Conservation (phyloP, 305 asterid genomes). For the Lippia alba region DNA sequence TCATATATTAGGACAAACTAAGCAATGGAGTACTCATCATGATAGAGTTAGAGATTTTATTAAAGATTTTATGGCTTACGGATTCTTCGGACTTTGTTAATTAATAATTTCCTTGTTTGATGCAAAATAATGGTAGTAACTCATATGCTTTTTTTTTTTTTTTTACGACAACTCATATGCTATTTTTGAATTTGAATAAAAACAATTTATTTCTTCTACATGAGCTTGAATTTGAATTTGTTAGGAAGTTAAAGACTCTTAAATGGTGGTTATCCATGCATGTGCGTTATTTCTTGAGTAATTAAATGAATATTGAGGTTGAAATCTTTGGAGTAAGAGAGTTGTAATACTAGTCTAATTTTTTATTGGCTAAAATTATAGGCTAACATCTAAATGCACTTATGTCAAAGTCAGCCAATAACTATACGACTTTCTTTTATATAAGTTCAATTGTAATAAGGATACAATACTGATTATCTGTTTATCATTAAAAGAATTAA, state of each 20-base stretch:
- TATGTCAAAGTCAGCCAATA: too few relatives aligned
- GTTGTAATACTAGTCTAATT: too few relatives aligned
- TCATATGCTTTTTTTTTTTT: too few relatives aligned
- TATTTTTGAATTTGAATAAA: constrained; percentile 8
- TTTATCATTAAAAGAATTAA: too few relatives aligned
- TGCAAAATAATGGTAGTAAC: not conserved
- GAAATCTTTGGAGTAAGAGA: too few relatives aligned
- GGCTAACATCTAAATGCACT: too few relatives aligned
- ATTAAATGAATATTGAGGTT: not conserved
- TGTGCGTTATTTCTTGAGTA: not conserved
- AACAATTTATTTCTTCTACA: not conserved
- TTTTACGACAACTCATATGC: too few relatives aligned
- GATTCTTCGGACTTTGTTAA: not conserved
- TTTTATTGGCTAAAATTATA: too few relatives aligned
- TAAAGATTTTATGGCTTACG: not conserved
- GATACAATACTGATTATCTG: too few relatives aligned
- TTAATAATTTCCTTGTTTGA: not conserved
- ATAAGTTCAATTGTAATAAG: too few relatives aligned
- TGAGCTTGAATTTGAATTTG: constrained; percentile 22
- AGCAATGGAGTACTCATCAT: not conserved
- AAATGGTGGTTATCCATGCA: not conserved
- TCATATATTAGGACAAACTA: constrained; percentile 16
- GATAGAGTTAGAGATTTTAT: not conserved
- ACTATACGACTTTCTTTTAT: too few relatives aligned
- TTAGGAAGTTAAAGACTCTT: not conserved